phyloP scores from a whole-genome alignment of 2,329 filamentous ascomycete genomes.

The Seiridium cupressi region DNA sequence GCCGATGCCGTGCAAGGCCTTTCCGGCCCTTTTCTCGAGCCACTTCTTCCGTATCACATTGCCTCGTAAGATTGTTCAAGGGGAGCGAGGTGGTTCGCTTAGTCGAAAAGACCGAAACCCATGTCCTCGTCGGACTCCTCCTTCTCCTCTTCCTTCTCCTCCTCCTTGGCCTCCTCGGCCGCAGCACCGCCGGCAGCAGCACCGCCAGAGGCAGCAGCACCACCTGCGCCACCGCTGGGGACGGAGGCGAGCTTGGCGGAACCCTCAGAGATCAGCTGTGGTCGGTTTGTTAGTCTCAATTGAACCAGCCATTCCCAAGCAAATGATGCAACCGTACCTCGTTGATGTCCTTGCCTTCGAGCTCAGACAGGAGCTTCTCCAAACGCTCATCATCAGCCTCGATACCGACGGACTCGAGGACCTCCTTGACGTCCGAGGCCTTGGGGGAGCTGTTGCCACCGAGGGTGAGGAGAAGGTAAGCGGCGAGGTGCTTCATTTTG shows the following conservation, averaged over 20 bases:
- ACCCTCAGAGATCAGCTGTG: slow-evolving; percentile 86
- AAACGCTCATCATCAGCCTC: slow-evolving; percentile 90
- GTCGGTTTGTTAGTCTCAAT: slow-evolving; percentile 14
- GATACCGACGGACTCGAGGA: slow-evolving; percentile 91
- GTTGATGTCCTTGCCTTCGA: slow-evolving; percentile 88
- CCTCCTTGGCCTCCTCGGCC: slow-evolving; percentile 61
- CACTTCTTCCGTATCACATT: slow-evolving; percentile 22
- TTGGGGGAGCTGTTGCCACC: slow-evolving; percentile 90
- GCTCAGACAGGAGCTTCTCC: slow-evolving; percentile 82
- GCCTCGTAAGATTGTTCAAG: slow-evolving; percentile 16
- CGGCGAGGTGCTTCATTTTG: slow-evolving; percentile 99
- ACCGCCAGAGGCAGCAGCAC: slow-evolving; percentile 65
- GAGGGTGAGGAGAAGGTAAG: slow-evolving; percentile 95
- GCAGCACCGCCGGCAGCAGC: slow-evolving; percentile 63
- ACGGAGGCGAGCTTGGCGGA: slow-evolving; percentile 95
- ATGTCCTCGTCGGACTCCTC: slow-evolving; percentile 75
- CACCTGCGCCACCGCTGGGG: slow-evolving; percentile 84
- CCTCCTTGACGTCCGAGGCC: slow-evolving; percentile 79
- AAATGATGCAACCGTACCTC: slow-evolving; percentile 61
- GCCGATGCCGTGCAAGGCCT: slow-evolving; percentile 26
- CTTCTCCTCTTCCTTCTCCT: slow-evolving; percentile 71
- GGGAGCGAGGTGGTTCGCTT: slow-evolving; percentile 38
- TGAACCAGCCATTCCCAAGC: too few relatives aligned
- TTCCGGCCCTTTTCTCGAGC: slow-evolving; percentile 22
- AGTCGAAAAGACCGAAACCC: slow-evolving; percentile 76